Evolutionary conservation across 345 rosid species (phyloP), one percentile per base, ranked within the genome.

Genomic region (Punica granatum): DNA sequence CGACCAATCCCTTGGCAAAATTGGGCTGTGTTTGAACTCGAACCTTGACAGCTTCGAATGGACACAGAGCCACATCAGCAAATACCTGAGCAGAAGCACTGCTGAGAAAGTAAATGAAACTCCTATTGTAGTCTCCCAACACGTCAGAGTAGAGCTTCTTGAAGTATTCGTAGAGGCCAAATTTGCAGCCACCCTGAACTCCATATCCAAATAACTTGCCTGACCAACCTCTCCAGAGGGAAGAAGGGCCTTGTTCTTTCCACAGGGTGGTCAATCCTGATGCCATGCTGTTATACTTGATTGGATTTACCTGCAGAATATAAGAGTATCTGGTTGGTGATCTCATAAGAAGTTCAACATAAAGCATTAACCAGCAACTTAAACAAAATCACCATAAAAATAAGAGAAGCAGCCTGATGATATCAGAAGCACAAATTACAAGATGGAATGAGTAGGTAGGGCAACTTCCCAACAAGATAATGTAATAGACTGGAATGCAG

Each of bases 201-300:
- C 93, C 87, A 49, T 88, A 88, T 41, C 93, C 90, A 53, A 80
- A 73, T 10, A 85, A 72, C 78, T 84, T 85, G 26, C 83, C 87
- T 0, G 84, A 77, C 88, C 93, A 85, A 65, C 87, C 93, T 68
- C 88, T 88, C 87, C 86, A 88, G 42, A 88, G 81, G 46, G 79
- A 78, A 70, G 86, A 79, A 63, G 86, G 85, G 39, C 93, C 88
- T 76, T 82, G 87, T 67, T 88, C 93, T 79, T 62, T 85, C 88
- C 79, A 82, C 6, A 88, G 87, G 54, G 72, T 73, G 0, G 79
- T 75, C 41, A 85, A 77, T n/a, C 92, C 89, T 0, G 84, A 71
- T 41, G 76, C 72, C 54, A 87, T 87, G 71, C 84, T 46, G 31
- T 66, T 72, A 67, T 85, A 87, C 81, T 87, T 83, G 42, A 80